Base-by-base conservation (phyloP, 768 basidiomycete species). In the Boletus pseudopeckii region DNA sequence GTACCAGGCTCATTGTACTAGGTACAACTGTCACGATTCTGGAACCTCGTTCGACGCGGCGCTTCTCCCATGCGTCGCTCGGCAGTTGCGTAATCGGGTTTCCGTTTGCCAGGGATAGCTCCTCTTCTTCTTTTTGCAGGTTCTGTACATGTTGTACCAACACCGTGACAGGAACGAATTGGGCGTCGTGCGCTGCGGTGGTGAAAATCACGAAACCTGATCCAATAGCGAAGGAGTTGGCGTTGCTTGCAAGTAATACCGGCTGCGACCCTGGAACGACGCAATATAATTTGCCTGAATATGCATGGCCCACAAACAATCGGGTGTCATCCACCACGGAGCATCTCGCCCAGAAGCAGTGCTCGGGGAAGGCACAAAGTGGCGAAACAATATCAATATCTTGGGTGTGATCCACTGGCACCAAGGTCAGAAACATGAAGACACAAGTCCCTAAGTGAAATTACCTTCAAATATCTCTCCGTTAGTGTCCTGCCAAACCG, bases 41-140 rank as follows among this genome's bases (percentile, higher is more conserved):
- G 7, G 91, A 86, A 4, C 97, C 97, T 30, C 97, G 76, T 70
- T 99, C 97, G 1, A 98, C 81, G 18, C 90, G 81, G 38, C 96
- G 80, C 11, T 77, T 81, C 64, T 90, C 85, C 84, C 85, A 88
- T 20, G 65, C 60, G n/a, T 62, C 63, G 4, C 40, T 41, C 10
- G 51, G 47, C 32, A 56, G 43, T 8, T 61, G 64, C 1, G 22
- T 26, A 18, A 20, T 50, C 0, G 57, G 38, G 3, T 55, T 71
- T 53, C 20, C 66, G 28, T 73, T 73, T 56, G 47, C 54, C 26
- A 38, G 46, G 3, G 75, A 53, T 2, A 71, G 52, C 0, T 56
- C 60, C 0, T 56, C 60, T 3, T 48, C 53, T 32, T 45, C 54
- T 20, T 8, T 42, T 22, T 48, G 48, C 45, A 76, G 53, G 9